These are phyloP conservation scores for Sicyos edulis DNA, from an alignment of 306 rosid species.

Conservation along the genomic window DNA sequence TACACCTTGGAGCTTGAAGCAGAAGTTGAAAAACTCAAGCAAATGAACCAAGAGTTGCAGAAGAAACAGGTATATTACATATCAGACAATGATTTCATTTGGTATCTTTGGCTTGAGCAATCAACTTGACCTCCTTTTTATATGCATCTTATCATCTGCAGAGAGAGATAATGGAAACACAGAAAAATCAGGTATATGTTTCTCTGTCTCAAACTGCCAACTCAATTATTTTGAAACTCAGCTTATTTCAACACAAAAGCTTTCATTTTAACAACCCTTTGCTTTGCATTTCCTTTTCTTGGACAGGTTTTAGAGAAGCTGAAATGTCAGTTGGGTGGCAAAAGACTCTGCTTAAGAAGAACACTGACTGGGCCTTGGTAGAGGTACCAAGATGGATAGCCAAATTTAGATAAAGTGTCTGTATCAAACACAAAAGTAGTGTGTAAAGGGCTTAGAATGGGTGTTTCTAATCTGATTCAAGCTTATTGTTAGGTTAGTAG, in stretches of 20 bases:
- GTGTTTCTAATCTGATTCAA: slow-evolving; percentile 16
- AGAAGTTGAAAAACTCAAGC: slow-evolving; percentile 73
- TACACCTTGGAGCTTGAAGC: slow-evolving; percentile 87
- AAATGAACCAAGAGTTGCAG: slow-evolving; percentile 61
- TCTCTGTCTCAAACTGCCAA: slow-evolving; percentile 1
- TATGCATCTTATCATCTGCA: slow-evolving; percentile 33
- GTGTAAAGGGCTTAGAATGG: slow-evolving; percentile 6
- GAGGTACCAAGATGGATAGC: not conserved
- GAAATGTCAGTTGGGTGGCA: slow-evolving; percentile 29
- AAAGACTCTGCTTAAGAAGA: slow-evolving; percentile 71
- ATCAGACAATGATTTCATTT: not conserved
- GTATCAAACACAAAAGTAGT: not conserved
- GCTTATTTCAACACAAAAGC: not conserved
- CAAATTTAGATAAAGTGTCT: slow-evolving; percentile 6
- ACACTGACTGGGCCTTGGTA: slow-evolving; percentile 94
- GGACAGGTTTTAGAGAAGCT: slow-evolving; percentile 47
- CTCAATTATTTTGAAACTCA: not conserved
- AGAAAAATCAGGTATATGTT: slow-evolving; percentile 57
- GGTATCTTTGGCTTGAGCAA: not conserved
- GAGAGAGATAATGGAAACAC: slow-evolving; percentile 59
- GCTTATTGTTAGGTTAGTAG: not conserved
- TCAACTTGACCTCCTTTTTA: not conserved
- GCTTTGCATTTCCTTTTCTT: not conserved
- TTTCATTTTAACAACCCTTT: slow-evolving; percentile 4
- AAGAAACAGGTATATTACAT: slow-evolving; percentile 52